Evolutionary conservation across 768 basidiomycete genomes (phyloP), one percentile per base, ranked within the genome.

Genomic region (Pilatotrama ljubarskyi): DNA sequence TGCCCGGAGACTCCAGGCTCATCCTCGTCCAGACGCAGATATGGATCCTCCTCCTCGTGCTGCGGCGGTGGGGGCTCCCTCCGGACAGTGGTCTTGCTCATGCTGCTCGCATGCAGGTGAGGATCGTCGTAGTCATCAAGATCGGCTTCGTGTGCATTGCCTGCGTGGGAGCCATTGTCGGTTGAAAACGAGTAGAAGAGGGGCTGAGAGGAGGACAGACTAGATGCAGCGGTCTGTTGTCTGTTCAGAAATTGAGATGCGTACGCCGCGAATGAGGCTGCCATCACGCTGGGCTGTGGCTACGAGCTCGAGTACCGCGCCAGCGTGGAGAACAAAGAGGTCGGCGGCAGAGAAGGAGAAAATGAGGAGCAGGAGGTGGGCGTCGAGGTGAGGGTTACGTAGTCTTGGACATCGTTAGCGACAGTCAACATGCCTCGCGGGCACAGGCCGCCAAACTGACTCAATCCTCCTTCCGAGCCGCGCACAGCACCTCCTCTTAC

Each of bases 181-280:
- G 90, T 90, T 44, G 86, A 86, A 73, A 93, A 92, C 18, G 91
- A 93, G 80, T 90, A 93, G 80, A 93, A 93, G 73, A 93, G 83
- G 54, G 91, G 91, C 74, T 91, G 90, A 37, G 77, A 79, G 38
- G 85, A 85, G 20, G 84, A 80, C 67, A 82, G 75, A 65, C 81
- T 82, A 37, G 82, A 77, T 58, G 71, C 67, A 26, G 63, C 69
- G 55, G 78, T 76, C 59, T 75, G 80, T 67, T 84, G 85, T 65
- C 82, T 80, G 70, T 81, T 85, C 72, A 92, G 77, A 70, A 91
- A 91, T 66, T 91, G 89, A 43, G 90, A 91, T 50, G 90, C 90
- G 77, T 89, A 91, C 51, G 84, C 84, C 65, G 88, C 87, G 74
- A 92, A 92, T 37, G 90, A 88, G 65, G 87, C 82, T 49, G 86